A percentile compares a stretch with the other conserved stretches of the same genome.
These are phyloP conservation scores for Syncephalastrum racemosum DNA, from an alignment of 371 early-diverging fungal genomes.

Conservation along the genomic window DNA sequence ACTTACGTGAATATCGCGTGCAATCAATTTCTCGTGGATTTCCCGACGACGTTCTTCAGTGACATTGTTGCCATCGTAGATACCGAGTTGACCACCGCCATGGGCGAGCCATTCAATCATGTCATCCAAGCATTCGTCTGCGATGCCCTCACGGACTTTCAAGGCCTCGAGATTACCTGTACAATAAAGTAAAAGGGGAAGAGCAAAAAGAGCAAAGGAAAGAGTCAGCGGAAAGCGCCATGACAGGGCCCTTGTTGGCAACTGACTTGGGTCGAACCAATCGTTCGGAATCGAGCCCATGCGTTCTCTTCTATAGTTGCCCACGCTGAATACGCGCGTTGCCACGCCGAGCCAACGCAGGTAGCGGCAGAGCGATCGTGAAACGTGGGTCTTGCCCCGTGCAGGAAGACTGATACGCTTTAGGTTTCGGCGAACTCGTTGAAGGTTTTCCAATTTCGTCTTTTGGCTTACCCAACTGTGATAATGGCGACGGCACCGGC, in stretches of 20 bases:
- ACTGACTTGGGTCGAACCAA: constrained; percentile 85
- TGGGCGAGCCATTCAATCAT: constrained; percentile 81
- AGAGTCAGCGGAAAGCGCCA: too few relatives aligned
- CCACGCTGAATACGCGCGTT: constrained; percentile 95
- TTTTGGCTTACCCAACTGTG: constrained; percentile 69
- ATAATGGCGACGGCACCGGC: constrained; percentile 84
- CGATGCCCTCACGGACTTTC: constrained; percentile 56
- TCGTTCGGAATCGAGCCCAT: constrained; percentile 74
- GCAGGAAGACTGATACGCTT: constrained; percentile 70
- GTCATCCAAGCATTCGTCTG: constrained; percentile 79
- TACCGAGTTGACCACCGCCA: constrained; percentile 81
- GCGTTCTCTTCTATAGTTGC: constrained; percentile 89
- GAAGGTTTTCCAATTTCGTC: background rate
- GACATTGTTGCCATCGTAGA: constrained; percentile 94
- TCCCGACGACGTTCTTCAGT: constrained; percentile 72
- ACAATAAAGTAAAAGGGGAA: background rate
- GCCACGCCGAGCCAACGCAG: constrained; percentile 93
- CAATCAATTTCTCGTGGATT: constrained; percentile 64
- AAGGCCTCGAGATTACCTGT: constrained; percentile 65
- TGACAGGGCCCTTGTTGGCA: background rate
- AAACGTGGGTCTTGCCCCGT: constrained; percentile 88
- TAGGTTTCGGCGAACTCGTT: background rate
- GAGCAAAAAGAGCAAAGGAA: background rate
- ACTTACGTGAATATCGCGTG: constrained; percentile 64
- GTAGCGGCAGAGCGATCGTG: constrained; percentile 89